A percentile compares a stretch with the other conserved stretches of the same genome.
Evolutionary conservation across 2,329 filamentous ascomycete genomes (phyloP).

Genomic region (Phyllosticta paracitricarpa): DNA sequence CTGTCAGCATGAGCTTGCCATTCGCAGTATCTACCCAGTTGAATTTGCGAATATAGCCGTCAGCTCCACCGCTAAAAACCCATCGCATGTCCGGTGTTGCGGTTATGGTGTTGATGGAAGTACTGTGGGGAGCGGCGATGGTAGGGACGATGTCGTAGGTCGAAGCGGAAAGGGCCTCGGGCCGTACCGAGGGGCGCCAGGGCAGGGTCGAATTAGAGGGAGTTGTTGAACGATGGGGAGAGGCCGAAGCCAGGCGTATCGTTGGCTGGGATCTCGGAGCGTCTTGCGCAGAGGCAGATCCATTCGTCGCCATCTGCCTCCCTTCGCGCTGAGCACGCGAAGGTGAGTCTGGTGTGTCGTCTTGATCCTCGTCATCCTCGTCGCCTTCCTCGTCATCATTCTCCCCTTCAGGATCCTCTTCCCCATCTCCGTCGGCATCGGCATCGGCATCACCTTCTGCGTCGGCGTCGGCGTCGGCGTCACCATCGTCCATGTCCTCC

Average conservation of each 20-base stretch:
- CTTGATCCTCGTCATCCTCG: slow-evolving; percentile 32
- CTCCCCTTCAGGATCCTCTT: slow-evolving; percentile 23
- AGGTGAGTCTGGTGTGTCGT: slow-evolving; percentile 35
- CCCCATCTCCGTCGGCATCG: slow-evolving; percentile 27
- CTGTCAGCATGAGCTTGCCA: slow-evolving; percentile 83
- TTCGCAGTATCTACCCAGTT: slow-evolving; percentile 94
- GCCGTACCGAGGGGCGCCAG: slow-evolving; percentile 55
- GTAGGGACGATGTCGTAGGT: slow-evolving; percentile 95
- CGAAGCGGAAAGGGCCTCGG: slow-evolving; percentile 67
- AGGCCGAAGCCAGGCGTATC: slow-evolving; percentile 39
- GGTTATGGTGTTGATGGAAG: slow-evolving; percentile 85
- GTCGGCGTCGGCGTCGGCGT: slow-evolving; percentile 29
- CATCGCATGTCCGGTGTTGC: slow-evolving; percentile 90
- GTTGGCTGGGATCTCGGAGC: slow-evolving; percentile 34
- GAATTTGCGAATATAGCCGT: slow-evolving; percentile 95
- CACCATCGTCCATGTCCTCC: slow-evolving; percentile 32
- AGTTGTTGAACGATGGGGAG: slow-evolving; percentile 27
- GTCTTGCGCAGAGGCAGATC: background rate
- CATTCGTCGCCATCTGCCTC: slow-evolving; percentile 11
- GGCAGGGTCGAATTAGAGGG: slow-evolving; percentile 27
- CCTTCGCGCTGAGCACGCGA: slow-evolving; percentile 26
- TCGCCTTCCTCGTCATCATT: slow-evolving; percentile 26
- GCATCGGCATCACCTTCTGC: slow-evolving; percentile 25
- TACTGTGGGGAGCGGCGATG: slow-evolving; percentile 91
- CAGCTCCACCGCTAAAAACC: slow-evolving; percentile 87